These are phyloP conservation scores for Sonneratia alba DNA, from an alignment of 345 rosid species.

Conservation along the genomic window DNA sequence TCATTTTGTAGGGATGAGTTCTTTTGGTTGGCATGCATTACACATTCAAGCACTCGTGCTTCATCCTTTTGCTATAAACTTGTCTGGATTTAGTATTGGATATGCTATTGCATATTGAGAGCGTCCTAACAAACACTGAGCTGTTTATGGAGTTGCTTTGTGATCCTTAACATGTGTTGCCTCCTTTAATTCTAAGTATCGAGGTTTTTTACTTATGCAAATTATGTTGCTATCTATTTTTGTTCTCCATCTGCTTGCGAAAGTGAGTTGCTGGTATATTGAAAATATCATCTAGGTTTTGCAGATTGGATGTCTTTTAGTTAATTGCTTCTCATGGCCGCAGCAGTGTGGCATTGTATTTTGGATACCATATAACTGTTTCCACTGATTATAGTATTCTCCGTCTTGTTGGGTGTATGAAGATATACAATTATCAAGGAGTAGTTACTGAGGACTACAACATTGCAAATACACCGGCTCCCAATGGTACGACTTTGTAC, in stretches of 20 bases:
- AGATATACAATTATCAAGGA: slow-evolving; percentile 97
- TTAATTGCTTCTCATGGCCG: background rate
- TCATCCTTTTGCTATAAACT: background rate
- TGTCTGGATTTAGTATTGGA: background rate
- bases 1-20: background rate
- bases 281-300: background rate
- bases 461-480: slow-evolving; percentile 76
- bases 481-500: slow-evolving; percentile 40
- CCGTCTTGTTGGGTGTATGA: slow-evolving; percentile 8
- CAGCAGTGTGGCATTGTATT: background rate
- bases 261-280: no score
- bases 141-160: no score
- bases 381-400: background rate
- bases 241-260: no score
- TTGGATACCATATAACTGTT: background rate
- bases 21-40: background rate
- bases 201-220: background rate
- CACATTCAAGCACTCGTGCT: background rate
- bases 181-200: background rate
- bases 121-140: no score
- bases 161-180: no score
- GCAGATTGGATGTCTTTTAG: background rate
- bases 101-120: no score
- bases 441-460: slow-evolving; percentile 76
- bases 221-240: no score